Evolutionary conservation across 768 basidiomycete species (phyloP), one percentile per base, ranked within the genome.

Genomic region (Phanerochaete sordida): DNA sequence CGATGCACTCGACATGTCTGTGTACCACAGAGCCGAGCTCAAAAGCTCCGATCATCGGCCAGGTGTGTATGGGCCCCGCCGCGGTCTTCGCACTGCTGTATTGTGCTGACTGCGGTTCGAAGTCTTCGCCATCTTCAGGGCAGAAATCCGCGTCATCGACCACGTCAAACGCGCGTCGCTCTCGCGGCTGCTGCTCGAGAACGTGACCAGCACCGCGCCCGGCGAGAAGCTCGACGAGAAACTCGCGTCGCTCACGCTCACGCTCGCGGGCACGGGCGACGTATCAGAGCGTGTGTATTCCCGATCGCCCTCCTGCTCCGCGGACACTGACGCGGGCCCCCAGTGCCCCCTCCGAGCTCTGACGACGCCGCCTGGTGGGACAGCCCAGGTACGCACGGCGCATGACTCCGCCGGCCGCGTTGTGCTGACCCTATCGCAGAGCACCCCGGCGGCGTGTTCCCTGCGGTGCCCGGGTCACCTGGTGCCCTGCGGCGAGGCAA

Each of bases 11-110:
- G 87, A 93, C 62, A 78, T 95, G 48, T 77, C 83, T 0, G 81
- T 85, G 9, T 99, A 99, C 72, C 86, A 87, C 21, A 80, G 94
- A 60, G 89, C 92, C 7, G 93, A 96, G 65, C 75, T 99, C 58
- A 80, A 79, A 68, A 85, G 90, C n/a, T 99, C 97, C 6, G 97
- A 99, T 75, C 97, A 99, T 70, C 87, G 90, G 69, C 97, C 97
- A 71, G 92, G 93, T 88, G 62, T 55, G 76, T 63, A 53, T 12
- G 11, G 16, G n/a, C 27, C 28, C 1, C 19, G 24, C 2, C 24
- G 26, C 33, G 31, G 15, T 44, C 15, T 16, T 28, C 28, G 28
- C 47, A 12, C 24, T 11, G 11, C 35, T 21, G 13, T 33, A 31
- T 4, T 31, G 26, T 12, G 39, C 30, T 51, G 16, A 35, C n/a